Evolutionary conservation across 371 early-diverging fungal genomes (phyloP).

Genomic region (Basidiobolus meristosporus): DNA sequence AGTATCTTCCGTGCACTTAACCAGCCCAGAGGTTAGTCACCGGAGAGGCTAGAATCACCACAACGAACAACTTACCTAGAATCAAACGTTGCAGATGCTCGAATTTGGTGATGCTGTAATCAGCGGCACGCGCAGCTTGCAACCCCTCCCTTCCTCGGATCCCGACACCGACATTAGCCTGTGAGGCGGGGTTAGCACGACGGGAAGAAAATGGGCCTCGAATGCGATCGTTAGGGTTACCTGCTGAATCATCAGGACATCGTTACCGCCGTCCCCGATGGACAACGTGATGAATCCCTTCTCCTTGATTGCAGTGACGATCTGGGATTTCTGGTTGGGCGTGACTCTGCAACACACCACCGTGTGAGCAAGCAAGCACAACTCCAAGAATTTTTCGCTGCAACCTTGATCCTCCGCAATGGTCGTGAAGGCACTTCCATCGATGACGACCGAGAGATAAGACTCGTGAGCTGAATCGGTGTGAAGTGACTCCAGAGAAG

Average conservation of each 20-base stretch:
- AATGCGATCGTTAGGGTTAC: too few species aligned
- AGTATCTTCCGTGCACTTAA: slow-evolving; percentile 69
- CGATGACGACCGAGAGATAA: too few species aligned
- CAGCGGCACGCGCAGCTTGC: slow-evolving; percentile 60
- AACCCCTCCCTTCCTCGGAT: slow-evolving; percentile 76
- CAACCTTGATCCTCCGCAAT: too few species aligned
- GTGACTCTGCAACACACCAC: slow-evolving; percentile 82
- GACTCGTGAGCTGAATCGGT: too few species aligned
- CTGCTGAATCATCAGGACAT: slow-evolving; percentile 88
- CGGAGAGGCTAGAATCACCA: too few species aligned
- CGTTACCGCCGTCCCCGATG: slow-evolving; percentile 94
- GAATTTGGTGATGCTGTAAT: slow-evolving; percentile 73
- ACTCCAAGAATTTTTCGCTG: slow-evolving; percentile 52
- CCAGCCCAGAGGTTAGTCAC: too few species aligned
- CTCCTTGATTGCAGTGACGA: slow-evolving; percentile 48
- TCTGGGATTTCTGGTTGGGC: slow-evolving; percentile 78
- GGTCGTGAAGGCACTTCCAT: too few species aligned
- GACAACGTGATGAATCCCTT: slow-evolving; percentile 45
- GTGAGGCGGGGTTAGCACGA: too few species aligned
- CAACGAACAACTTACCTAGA: too few species aligned
- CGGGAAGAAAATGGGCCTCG: too few species aligned
- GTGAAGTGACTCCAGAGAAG: too few species aligned
- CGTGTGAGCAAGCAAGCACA: slow-evolving; percentile 45
- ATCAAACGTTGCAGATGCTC: slow-evolving; percentile 40
- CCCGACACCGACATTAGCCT: slow-evolving; percentile 67